These are phyloP conservation scores for Colletotrichum tropicicola DNA, from an alignment of 2,329 filamentous ascomycete genomes.

Conservation along the genomic window DNA sequence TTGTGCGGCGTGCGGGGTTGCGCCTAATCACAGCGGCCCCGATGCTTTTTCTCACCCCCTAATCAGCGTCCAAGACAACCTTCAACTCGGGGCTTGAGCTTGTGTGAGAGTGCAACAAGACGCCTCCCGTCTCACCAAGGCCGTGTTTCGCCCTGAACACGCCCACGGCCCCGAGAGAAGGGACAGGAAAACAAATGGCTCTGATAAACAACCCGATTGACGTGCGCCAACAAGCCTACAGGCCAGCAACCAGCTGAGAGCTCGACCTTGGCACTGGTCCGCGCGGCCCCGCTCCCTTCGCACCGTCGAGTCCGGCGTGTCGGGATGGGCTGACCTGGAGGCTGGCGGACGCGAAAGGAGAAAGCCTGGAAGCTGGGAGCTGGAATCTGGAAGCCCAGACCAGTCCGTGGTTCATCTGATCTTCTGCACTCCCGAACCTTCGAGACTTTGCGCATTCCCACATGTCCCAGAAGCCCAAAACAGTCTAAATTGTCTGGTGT, in stretches of 20 bases:
- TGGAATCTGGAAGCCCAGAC: too few relatives aligned
- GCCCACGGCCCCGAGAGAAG: not conserved
- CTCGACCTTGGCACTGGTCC: not conserved
- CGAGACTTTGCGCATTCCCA: not conserved
- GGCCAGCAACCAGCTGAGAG: too few relatives aligned
- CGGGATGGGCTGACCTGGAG: not conserved
- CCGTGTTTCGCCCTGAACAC: not conserved
- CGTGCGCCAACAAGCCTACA: not conserved
- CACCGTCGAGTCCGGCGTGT: not conserved
- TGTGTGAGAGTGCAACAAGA: not conserved
- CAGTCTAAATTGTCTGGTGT: not conserved
- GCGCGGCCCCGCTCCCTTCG: too few relatives aligned
- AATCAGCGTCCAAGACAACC: not conserved
- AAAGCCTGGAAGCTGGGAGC: too few relatives aligned
- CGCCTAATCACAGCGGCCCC: not conserved
- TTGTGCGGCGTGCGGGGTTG: conserved; percentile 9
- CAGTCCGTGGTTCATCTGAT: not conserved
- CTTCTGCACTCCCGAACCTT: not conserved
- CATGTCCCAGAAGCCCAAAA: not conserved
- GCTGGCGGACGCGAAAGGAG: too few relatives aligned
- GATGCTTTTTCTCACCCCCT: not conserved
- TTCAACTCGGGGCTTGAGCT: not conserved
- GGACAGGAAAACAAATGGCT: not conserved
- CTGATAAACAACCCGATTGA: not conserved
- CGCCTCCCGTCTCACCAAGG: not conserved